Evolutionary conservation across 164 flowering plant genomes (phyloP).

Genomic region (Santalum album): DNA sequence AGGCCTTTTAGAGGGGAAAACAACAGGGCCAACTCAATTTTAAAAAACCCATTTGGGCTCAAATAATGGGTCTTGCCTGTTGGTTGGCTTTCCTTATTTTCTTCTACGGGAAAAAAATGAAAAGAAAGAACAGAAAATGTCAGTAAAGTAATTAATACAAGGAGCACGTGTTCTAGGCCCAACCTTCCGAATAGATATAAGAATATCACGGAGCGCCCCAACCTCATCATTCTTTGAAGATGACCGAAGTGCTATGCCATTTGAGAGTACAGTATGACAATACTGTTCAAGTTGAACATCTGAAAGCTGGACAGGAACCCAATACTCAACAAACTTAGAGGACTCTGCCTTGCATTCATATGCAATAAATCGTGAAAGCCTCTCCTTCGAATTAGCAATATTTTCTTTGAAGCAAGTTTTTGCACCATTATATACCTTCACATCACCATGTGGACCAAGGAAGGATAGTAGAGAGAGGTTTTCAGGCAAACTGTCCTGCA

Average conservation of each 20-base stretch:
- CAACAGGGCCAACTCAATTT: too few species aligned
- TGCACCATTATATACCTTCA: slow-evolving; percentile 5
- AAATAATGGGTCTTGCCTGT: too few species aligned
- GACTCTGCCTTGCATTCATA: slow-evolving; percentile 34
- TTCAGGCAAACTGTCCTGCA: slow-evolving; percentile 47
- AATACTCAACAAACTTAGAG: slow-evolving; percentile 66
- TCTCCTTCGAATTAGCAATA: slow-evolving; percentile 40
- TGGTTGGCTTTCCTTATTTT: too few species aligned
- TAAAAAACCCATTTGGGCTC: too few species aligned
- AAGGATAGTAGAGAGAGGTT: slow-evolving; percentile 39
- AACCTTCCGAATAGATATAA: slow-evolving; percentile 63
- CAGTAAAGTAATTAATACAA: background rate
- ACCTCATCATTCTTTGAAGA: slow-evolving; percentile 46
- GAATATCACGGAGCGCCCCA: slow-evolving; percentile 55
- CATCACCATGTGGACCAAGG: slow-evolving; percentile 27
- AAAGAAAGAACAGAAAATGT: too few species aligned
- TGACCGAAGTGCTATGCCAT: slow-evolving; percentile 46
- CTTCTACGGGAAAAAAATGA: too few species aligned
- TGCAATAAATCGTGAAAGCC: slow-evolving; percentile 28
- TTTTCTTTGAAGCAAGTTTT: slow-evolving; percentile 18
- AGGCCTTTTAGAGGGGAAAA: too few species aligned
- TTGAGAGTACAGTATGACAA: slow-evolving; percentile 53
- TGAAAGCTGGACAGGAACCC: slow-evolving; percentile 82
- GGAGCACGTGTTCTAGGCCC: background rate
- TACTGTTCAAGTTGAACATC: slow-evolving; percentile 85